Percentiles rank a stretch among this genome's conserved stretches.
Conservation (phyloP, 345 rosid species). For the Citrus australasica region DNA sequence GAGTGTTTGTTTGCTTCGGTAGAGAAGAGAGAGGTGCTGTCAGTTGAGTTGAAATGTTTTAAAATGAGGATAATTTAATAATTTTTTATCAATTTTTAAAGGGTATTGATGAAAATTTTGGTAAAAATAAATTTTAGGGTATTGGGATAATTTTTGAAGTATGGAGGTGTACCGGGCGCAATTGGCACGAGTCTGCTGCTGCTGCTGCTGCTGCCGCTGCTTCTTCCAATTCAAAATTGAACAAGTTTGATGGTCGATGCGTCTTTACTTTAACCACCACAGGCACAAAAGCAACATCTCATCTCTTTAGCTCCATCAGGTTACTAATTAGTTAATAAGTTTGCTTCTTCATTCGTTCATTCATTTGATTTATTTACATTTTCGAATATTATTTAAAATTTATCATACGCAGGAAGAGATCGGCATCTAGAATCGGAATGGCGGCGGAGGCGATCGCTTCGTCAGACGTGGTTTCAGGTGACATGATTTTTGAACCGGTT, state of each 20-base stretch:
- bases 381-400: background rate
- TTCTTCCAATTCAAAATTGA: background rate
- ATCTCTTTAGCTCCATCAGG: background rate
- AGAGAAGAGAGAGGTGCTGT: too few relatives aligned
- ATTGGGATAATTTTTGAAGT: too few relatives aligned
- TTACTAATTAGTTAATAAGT: background rate
- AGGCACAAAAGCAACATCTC: too few relatives aligned
- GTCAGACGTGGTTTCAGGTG: constrained; percentile 23
- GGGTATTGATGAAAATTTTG: too few relatives aligned
- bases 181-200: background rate
- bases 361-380: background rate
- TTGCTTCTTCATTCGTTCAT: background rate
- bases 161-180: too few relatives aligned
- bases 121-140: too few relatives aligned
- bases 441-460: constrained; percentile 25
- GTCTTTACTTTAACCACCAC: too few relatives aligned
- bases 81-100: too few relatives aligned
- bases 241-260: background rate
- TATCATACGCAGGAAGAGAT: background rate
- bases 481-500: constrained; percentile 70
- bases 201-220: background rate
- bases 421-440: constrained; percentile 38
- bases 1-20: too few relatives aligned
- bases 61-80: too few relatives aligned
- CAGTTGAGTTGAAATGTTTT: too few relatives aligned